Evolutionary conservation across 176 grass and related monocot genomes (phyloP).

Genomic region (Miscanthus lutarioriparius): DNA sequence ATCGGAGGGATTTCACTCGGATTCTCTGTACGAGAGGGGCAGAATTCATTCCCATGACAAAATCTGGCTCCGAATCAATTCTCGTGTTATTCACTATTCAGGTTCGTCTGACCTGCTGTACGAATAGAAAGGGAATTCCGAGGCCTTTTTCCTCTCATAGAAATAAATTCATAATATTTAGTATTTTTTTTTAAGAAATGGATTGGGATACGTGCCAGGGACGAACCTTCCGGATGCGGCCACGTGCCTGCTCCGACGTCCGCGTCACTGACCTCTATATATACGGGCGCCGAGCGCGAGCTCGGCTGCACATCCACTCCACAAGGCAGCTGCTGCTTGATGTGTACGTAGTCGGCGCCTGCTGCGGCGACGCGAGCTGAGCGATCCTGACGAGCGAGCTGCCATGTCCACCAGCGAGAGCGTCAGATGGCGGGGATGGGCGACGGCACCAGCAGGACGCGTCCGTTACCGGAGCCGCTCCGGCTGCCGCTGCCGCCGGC

Average conservation of each 20-base stretch:
- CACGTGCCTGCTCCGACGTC: conserved; percentile 1
- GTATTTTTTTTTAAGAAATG: too few relatives aligned
- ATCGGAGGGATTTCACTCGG: too few relatives aligned
- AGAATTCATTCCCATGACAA: too few relatives aligned
- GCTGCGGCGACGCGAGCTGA: background rate
- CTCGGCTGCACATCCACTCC: background rate
- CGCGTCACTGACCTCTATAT: background rate
- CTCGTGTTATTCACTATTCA: too few relatives aligned
- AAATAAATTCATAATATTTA: too few relatives aligned
- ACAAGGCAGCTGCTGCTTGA: too few relatives aligned
- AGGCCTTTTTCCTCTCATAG: background rate
- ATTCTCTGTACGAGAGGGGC: too few relatives aligned
- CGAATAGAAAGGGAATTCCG: too few relatives aligned
- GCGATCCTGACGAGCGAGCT: background rate
- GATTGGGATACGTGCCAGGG: background rate
- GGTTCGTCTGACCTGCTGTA: too few relatives aligned
- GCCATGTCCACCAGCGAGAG: conserved; percentile 28
- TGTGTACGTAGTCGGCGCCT: too few relatives aligned
- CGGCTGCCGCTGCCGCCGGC: background rate
- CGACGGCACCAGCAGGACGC: background rate
- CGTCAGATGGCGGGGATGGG: background rate
- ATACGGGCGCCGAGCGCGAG: background rate
- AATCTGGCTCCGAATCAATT: too few relatives aligned
- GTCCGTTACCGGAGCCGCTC: background rate
- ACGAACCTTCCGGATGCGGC: conserved; percentile 22